A percentile compares a stretch with the other conserved stretches of the same genome.
Conservation (phyloP, 768 basidiomycete genomes). For the Leucocoprinus leucothites region DNA sequence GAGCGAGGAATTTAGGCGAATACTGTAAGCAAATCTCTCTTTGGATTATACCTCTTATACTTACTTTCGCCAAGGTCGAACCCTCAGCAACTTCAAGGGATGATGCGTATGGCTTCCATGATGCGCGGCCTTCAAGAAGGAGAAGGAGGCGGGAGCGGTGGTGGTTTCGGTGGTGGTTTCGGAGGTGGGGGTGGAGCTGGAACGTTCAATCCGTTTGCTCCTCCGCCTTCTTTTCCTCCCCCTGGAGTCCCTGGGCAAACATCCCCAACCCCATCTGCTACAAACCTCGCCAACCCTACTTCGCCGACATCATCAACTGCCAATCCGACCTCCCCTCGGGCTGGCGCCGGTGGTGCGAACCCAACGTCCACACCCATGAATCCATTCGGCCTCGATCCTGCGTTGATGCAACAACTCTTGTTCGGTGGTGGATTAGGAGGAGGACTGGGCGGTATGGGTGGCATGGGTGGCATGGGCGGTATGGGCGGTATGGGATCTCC, state of each 20-base stretch:
- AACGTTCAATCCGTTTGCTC: constrained; percentile 10
- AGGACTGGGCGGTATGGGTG: constrained; percentile 24
- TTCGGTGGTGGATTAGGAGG: constrained; percentile 21
- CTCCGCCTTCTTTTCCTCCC: constrained; percentile 44
- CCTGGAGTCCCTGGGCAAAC: constrained; percentile 38
- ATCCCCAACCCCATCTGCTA: constrained; percentile 29
- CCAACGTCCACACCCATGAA: constrained; percentile 21
- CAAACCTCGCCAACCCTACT: constrained; percentile 19
- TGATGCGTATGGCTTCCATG: constrained; percentile 70
- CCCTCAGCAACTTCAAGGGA: constrained; percentile 70
- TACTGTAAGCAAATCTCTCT: constrained; percentile 53
- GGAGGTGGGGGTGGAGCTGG: no score
- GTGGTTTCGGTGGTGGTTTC: no score
- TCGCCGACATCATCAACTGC: constrained; percentile 14
- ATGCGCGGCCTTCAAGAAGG: constrained; percentile 40
- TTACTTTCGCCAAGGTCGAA: constrained; percentile 47
- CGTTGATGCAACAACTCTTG: constrained; percentile 43
- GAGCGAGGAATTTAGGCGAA: constrained; percentile 67
- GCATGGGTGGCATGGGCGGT: constrained; percentile 23
- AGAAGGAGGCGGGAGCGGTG: neutral
- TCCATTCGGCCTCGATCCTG: constrained; percentile 38
- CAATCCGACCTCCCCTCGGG: constrained; percentile 14
- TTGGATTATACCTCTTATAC: neutral
- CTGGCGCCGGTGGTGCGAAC: neutral
- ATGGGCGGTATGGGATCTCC: constrained; percentile 29